These are phyloP conservation scores for Mycena crocata DNA, from an alignment of 768 basidiomycete species.

Conservation along the genomic window DNA sequence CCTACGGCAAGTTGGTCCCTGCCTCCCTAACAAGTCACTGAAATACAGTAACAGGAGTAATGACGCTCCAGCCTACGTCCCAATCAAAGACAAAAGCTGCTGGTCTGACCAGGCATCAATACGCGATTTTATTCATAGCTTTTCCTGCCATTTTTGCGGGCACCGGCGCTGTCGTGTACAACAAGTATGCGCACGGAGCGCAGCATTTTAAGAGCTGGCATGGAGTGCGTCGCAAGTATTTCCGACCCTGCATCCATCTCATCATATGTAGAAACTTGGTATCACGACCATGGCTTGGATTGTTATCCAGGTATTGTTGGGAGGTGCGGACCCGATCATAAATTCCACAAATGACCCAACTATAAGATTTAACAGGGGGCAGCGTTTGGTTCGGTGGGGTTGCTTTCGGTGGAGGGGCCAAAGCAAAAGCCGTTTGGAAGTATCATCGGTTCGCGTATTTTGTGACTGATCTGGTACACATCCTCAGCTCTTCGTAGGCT, in stretches of 20 bases:
- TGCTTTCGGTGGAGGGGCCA: constrained; percentile 75
- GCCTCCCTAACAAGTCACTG: background rate
- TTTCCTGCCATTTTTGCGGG: constrained; percentile 71
- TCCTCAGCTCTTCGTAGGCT: constrained; percentile 51
- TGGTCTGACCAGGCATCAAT: constrained; percentile 78
- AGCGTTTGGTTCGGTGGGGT: constrained; percentile 82
- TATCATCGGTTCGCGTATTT: constrained; percentile 71
- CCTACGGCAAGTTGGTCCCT: constrained; percentile 62
- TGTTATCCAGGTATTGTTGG: constrained; percentile 67
- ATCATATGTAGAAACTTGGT: constrained; percentile 66
- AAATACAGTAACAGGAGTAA: constrained; percentile 59
- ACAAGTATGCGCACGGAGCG: constrained; percentile 64
- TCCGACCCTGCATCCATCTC: background rate
- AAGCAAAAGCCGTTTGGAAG: constrained; percentile 84
- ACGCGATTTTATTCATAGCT: constrained; percentile 65
- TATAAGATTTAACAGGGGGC: constrained; percentile 44
- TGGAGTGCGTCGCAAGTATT: constrained; percentile 59
- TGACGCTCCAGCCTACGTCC: constrained; percentile 82
- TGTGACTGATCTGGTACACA: background rate
- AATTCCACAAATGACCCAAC: background rate
- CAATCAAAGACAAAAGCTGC: constrained; percentile 73
- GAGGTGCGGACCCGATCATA: constrained; percentile 46
- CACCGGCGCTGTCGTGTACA: constrained; percentile 67
- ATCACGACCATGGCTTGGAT: constrained; percentile 73
- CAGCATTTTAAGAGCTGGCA: constrained; percentile 83